Base-by-base conservation (phyloP, 108 stramenopile species). In the Licmophora abbreviata region DNA sequence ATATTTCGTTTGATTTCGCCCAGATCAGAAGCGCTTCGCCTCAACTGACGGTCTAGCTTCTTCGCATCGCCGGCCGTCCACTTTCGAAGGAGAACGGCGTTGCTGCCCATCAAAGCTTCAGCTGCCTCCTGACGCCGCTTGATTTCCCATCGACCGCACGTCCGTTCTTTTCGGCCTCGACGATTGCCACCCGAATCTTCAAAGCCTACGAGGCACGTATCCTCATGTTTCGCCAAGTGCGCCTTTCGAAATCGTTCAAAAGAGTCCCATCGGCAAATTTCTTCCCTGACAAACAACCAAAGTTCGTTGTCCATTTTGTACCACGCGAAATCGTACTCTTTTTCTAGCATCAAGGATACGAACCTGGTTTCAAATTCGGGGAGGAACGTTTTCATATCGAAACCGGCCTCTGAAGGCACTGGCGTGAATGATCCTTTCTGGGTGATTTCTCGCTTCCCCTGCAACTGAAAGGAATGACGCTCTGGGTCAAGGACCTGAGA, bases 331-430 rank as follows among this genome's bases (percentile, higher is more conserved):
- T 59, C 66, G 21, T 74, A 48, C 7, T 68, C 47, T 32, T 69
- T 75, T 42, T 81, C 81, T 32, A 69, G 42, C 23, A 58, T 48
- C 53, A 72, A 83, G 11, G 83, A 85, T 9, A 79, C 34, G 7
- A 85, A 58, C 22, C 81, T 65, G 11, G 61, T 36, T 35, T 75
- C 62, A 52, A 83, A 64, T 11, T 45, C 33, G 0, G 26, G 24
- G 0, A 74, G 20, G 47, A 52, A 76, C 5, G 29, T 11, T 22
- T 8, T 11, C 1, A 60, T 21, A 11, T 53, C 40, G 28, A 60
- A 57, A 29, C 46, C 38, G n/a, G 41, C 22, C 1, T 53, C 52
- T 29, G 23, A 33, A 4, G 32, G 45, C 14, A 34, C 29, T 14
- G 48, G 17, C 45, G 56, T 51, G 56, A 85, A 77, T 1, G 20